Base-by-base conservation (phyloP, 768 basidiomycete genomes). In the Hygrocybe coccinea region DNA sequence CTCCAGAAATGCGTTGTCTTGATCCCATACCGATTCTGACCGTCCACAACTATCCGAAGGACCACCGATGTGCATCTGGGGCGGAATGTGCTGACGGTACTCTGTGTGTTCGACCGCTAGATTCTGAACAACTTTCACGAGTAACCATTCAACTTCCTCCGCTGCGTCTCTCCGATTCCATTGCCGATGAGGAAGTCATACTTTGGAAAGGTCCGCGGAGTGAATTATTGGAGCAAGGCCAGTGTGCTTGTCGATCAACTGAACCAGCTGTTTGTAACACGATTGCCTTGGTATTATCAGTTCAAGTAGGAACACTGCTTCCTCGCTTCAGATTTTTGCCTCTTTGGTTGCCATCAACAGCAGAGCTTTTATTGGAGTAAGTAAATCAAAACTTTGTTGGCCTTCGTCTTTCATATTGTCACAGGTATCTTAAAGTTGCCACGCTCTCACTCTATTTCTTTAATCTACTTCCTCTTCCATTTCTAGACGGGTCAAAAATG, bases 361-460 rank as follows among this genome's bases (percentile, higher is more conserved):
- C 67, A 1, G 63, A 60, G 10, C 53, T 74, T 29, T 79, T 87
- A 59, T 77, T 83, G 64, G 67, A 77, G 89, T 91, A 61, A 56
- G 85, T 76, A 35, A 49, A n/a, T 4, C 34, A 12, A 29, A 5
- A 47, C 4, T 25, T 55, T 25, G 5, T 15, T 2, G 17, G 15
- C 17, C 8, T 3, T 38, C 37, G 29, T n/a, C 14, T 34, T 48
- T 34, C 33, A 12, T 24, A 35, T 49, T 35, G 34, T 15, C 10
- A 53, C 60, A 87, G 88, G 57, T 89, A 88, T 57, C 68, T 84
- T 56, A 69, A 73, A 34, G 80, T 82, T 63, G 77, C 88, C 2
- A 83, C 84, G n/a, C 67, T 93, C 33, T 92, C 90, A 2, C 74
- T 95, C 1, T 92, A 81, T 67, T 69, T 92, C 55, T 84, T 94